These are phyloP conservation scores for Vitis hybrid DNA, from an alignment of 177 flowering plant genomes.

Conservation along the genomic window DNA sequence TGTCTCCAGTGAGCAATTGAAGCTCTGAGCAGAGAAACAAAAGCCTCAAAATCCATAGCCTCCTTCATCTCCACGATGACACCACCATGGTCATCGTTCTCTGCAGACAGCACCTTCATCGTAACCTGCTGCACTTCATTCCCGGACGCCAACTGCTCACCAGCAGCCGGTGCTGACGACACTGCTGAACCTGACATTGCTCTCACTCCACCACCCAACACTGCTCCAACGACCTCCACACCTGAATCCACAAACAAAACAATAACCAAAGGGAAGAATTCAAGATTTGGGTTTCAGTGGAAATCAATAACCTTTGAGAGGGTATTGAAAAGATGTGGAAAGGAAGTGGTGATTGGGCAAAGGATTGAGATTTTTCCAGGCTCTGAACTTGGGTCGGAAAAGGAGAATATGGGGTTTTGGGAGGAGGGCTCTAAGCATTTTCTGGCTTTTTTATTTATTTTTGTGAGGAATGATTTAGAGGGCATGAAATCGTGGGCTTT, in stretches of 20 bases:
- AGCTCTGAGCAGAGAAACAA: conserved; percentile 33
- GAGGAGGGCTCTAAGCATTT: too few relatives aligned
- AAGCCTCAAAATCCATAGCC: conserved; percentile 34
- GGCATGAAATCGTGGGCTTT: too few relatives aligned
- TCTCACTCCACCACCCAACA: not conserved
- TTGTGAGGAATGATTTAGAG: too few relatives aligned
- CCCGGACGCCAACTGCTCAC: too few relatives aligned
- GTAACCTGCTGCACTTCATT: conserved; percentile 5
- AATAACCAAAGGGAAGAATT: not conserved
- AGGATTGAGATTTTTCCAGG: too few relatives aligned
- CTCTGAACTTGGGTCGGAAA: too few relatives aligned
- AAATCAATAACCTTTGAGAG: too few relatives aligned
- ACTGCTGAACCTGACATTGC: conserved; percentile 10
- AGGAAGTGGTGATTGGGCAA: too few relatives aligned
- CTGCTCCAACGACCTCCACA: not conserved
- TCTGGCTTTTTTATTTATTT: too few relatives aligned
- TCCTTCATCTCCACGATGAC: conserved; percentile 41
- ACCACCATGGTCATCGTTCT: conserved; percentile 45
- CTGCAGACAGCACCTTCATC: conserved; percentile 13
- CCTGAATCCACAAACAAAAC: conserved; percentile 7
- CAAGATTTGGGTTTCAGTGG: too few relatives aligned
- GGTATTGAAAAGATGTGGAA: too few relatives aligned
- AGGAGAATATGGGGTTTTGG: too few relatives aligned
- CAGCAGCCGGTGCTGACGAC: conserved; percentile 1
- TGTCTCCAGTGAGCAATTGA: conserved; percentile 42